Conservation (phyloP, 306 rosid genomes). For the Quercus aquifolioides region DNA sequence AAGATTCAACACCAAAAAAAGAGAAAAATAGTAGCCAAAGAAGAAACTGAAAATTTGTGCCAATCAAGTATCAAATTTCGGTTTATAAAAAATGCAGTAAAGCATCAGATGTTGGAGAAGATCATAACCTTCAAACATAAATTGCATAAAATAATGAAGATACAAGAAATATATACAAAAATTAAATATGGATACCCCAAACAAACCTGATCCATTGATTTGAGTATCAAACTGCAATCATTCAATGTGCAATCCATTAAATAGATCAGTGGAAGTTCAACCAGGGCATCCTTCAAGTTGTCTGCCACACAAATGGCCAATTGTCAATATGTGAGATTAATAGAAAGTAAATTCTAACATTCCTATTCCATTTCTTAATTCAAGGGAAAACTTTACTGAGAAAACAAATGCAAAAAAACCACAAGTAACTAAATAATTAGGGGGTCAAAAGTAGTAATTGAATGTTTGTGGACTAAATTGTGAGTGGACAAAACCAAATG, state of each 20-base stretch:
- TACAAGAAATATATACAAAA: slow-evolving; percentile 2
- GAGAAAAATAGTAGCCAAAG: not conserved
- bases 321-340: slow-evolving; percentile 15
- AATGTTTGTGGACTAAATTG: too few relatives aligned
- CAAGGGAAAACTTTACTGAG: not conserved
- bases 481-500: too few relatives aligned
- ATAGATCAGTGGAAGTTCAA: slow-evolving; percentile 72
- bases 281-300: slow-evolving; percentile 29
- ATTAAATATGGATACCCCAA: slow-evolving; percentile 9
- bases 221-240: slow-evolving; percentile 68
- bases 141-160: not conserved
- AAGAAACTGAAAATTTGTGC: not conserved
- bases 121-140: not conserved
- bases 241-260: slow-evolving; percentile 85
- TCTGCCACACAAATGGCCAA: slow-evolving; percentile 47
- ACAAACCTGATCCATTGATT: slow-evolving; percentile 71
- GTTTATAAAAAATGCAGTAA: not conserved
- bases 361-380: slow-evolving; percentile 18
- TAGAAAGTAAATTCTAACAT: not conserved
- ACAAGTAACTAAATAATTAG: not conserved
- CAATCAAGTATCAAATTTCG: not conserved
- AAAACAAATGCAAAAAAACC: not conserved
- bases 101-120: not conserved
- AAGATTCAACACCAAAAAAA: not conserved
- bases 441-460: too few relatives aligned